A percentile compares a stretch with the other conserved stretches of the same genome.
Evolutionary conservation across 2,329 filamentous ascomycete species (phyloP).

Genomic region (Fusarium nisikadoi): DNA sequence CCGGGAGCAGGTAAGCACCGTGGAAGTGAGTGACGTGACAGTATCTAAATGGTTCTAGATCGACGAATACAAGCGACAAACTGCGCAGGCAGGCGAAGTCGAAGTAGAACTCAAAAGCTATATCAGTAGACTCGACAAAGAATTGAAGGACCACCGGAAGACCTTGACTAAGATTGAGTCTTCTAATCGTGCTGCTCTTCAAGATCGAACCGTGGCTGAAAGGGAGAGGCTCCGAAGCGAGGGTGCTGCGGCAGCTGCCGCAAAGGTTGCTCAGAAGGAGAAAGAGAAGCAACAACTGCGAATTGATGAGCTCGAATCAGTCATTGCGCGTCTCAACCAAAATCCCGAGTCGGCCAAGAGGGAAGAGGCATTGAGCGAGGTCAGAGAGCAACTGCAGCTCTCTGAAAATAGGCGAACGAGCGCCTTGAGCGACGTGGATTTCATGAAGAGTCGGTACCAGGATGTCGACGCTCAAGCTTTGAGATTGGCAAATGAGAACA

Average conservation of each 20-base stretch:
- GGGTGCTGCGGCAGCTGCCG: slow-evolving; percentile 43
- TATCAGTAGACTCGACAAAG: slow-evolving; percentile 56
- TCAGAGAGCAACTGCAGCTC: slow-evolving; percentile 51
- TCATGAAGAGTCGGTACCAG: slow-evolving; percentile 68
- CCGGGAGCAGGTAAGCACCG: slow-evolving; percentile 50
- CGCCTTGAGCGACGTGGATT: slow-evolving; percentile 64
- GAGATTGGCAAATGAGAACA: slow-evolving; percentile 59
- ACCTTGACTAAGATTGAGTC: slow-evolving; percentile 58
- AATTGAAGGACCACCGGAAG: slow-evolving; percentile 58
- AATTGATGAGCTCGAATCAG: slow-evolving; percentile 51
- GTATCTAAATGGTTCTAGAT: slow-evolving; percentile 42
- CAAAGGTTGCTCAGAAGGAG: slow-evolving; percentile 46
- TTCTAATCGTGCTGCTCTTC: slow-evolving; percentile 60
- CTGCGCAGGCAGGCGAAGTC: slow-evolving; percentile 40
- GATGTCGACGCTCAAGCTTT: slow-evolving; percentile 61
- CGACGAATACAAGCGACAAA: slow-evolving; percentile 46
- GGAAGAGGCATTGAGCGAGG: slow-evolving; percentile 51
- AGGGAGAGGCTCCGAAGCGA: slow-evolving; percentile 57
- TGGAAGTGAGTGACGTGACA: not conserved
- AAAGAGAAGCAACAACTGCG: slow-evolving; percentile 53
- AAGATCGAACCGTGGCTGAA: slow-evolving; percentile 62
- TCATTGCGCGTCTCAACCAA: slow-evolving; percentile 45
- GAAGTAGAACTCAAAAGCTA: slow-evolving; percentile 54
- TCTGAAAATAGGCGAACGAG: slow-evolving; percentile 55
- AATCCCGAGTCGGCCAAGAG: slow-evolving; percentile 33